A percentile compares a stretch with the other conserved stretches of the same genome.
These are phyloP conservation scores for Arctium minus DNA, from an alignment of 129 eudicot species.

Conservation along the genomic window DNA sequence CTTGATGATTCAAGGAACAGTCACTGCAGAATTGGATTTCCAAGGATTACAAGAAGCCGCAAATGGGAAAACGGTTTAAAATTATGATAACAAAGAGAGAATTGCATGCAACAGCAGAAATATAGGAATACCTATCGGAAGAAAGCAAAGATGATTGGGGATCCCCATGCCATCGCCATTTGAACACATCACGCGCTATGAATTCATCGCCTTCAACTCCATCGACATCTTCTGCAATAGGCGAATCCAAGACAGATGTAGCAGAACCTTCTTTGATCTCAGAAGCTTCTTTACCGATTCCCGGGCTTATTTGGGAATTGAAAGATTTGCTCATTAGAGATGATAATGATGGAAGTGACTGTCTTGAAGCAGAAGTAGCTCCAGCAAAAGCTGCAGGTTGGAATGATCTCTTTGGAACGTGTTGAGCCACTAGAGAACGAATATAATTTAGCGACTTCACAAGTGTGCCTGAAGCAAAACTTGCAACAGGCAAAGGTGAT, in stretches of 20 bases:
- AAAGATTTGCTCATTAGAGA: constrained; percentile 90
- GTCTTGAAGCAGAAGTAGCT: constrained; percentile 73
- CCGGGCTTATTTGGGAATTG: constrained; percentile 81
- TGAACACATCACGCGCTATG: constrained; percentile 71
- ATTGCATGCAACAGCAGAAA: constrained; percentile 17
- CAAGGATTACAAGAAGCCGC: constrained; percentile 9
- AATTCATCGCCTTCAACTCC: constrained; percentile 65
- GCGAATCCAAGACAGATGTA: constrained; percentile 57
- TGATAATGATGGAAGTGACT: constrained; percentile 85
- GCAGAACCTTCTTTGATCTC: constrained; percentile 73
- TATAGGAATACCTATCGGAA: constrained; percentile 59
- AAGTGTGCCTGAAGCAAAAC: constrained; percentile 83
- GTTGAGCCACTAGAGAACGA: constrained; percentile 88
- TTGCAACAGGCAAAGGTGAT: constrained; percentile 84
- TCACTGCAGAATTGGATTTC: constrained; percentile 48
- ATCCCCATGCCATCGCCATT: constrained; percentile 94
- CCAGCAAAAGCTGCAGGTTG: constrained; percentile 95
- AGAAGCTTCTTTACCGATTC: constrained; percentile 56
- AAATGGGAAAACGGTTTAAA: neutral
- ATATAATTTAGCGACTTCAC: constrained; percentile 84
- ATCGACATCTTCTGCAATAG: constrained; percentile 56
- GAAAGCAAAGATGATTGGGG: constrained; percentile 57
- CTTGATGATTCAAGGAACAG: constrained; percentile 55
- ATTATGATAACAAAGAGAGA: neutral
- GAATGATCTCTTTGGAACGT: constrained; percentile 81